A percentile compares a stretch with the other conserved stretches of the same genome.
phyloP scores from a whole-genome alignment of 2,329 filamentous ascomycete genomes.

The Hirsutella rhossiliensis region DNA sequence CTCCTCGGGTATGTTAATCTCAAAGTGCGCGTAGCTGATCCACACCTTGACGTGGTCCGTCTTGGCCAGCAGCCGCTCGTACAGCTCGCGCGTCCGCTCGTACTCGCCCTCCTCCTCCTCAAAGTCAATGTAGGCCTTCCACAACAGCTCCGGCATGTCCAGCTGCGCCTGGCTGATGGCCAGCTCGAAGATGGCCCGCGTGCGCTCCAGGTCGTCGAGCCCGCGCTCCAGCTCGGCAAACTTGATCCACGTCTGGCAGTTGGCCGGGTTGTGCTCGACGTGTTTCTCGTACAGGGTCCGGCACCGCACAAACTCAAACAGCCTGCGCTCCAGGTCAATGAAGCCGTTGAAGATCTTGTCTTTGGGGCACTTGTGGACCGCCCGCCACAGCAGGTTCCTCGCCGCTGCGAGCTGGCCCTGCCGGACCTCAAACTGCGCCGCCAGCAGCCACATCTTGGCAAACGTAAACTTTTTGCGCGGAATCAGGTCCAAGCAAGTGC shows the following conservation, averaged over 20 bases:
- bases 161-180: constrained; percentile 71
- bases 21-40: constrained; percentile 98
- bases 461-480: constrained; percentile 97
- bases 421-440: constrained; percentile 85
- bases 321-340: constrained; percentile 79
- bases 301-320: constrained; percentile 90
- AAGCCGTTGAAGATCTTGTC: constrained; percentile 92
- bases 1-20: constrained; percentile 82
- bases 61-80: constrained; percentile 84
- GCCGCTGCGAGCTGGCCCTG: constrained; percentile 71
- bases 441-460: constrained; percentile 89
- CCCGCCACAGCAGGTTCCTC: constrained; percentile 78
- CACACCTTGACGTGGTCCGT: constrained; percentile 99
- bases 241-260: constrained; percentile 90
- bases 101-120: constrained; percentile 94
- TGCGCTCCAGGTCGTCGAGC: constrained; percentile 78
- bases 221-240: constrained; percentile 90
- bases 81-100: constrained; percentile 66
- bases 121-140: constrained; percentile 98
- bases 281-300: constrained; percentile 89
- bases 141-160: constrained; percentile 95
- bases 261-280: constrained; percentile 81
- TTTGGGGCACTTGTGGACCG: constrained; percentile 91
- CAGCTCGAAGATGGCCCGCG: constrained; percentile 84
- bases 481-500: constrained; percentile 73